phyloP scores from a whole-genome alignment of 2,329 filamentous ascomycete species.

The Epichloe uncinata region DNA sequence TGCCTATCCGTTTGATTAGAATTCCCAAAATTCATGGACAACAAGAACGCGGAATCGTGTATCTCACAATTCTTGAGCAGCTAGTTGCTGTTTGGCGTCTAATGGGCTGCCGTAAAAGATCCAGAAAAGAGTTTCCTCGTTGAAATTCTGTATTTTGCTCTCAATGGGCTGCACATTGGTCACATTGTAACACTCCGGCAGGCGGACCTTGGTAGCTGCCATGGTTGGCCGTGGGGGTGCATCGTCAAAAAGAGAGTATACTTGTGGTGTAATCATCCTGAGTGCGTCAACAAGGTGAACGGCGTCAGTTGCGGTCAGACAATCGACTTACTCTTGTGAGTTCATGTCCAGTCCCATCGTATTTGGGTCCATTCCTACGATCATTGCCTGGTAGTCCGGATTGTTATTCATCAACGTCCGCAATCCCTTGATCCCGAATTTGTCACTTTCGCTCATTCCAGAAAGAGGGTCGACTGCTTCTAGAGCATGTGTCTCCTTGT shows the following conservation, averaged over 20 bases:
- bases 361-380: constrained; percentile 45
- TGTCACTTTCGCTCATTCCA: constrained; percentile 49
- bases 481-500: constrained; percentile 24
- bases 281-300: constrained; percentile 8
- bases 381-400: constrained; percentile 47
- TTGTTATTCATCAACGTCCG: constrained; percentile 50
- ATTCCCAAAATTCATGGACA: background rate
- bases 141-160: constrained; percentile 52
- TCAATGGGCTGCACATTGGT: constrained; percentile 53
- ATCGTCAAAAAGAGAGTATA: constrained; percentile 47
- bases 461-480: constrained; percentile 43
- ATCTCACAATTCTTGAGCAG: constrained; percentile 48
- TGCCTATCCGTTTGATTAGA: constrained; percentile 28
- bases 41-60: background rate
- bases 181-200: constrained; percentile 55
- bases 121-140: constrained; percentile 56
- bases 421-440: constrained; percentile 52
- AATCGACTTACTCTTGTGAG: constrained; percentile 39
- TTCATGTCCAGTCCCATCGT: constrained; percentile 44
- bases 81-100: constrained; percentile 49
- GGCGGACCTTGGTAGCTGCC: constrained; percentile 33
- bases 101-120: constrained; percentile 56
- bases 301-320: background rate
- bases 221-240: constrained; percentile 45
- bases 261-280: constrained; percentile 44